Evolutionary conservation across 306 rosid genomes (phyloP).

Genomic region (Argentina anserina): DNA sequence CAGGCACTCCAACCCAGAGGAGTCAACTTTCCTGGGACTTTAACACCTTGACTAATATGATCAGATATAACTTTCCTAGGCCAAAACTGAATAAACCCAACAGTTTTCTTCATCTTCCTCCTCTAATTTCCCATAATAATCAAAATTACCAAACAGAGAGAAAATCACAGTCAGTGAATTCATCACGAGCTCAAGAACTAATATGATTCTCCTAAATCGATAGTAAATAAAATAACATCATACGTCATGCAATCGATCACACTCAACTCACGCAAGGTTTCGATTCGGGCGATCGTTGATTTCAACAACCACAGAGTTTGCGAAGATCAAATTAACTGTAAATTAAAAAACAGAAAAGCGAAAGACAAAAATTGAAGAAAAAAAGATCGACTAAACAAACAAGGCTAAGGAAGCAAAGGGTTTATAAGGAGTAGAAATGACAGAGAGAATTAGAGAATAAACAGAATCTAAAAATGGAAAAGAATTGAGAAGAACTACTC

Average conservation of each 20-base stretch:
- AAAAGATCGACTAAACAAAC: background rate
- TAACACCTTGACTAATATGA: background rate
- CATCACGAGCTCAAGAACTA: background rate
- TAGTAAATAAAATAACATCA: background rate
- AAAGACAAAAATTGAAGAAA: background rate
- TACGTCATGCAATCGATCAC: background rate
- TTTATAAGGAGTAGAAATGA: background rate
- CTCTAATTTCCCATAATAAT: background rate
- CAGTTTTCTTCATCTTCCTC: background rate
- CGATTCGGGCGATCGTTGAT: background rate
- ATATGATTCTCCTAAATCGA: background rate
- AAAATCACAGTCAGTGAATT: background rate
- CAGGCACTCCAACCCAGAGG: background rate
- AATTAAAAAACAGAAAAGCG: background rate
- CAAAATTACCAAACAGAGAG: background rate
- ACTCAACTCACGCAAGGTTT: background rate
- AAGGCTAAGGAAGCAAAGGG: background rate
- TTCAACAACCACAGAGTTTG: background rate
- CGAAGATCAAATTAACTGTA: background rate
- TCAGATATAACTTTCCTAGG: background rate
- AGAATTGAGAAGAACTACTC: conserved; percentile 2
- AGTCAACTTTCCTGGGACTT: background rate
- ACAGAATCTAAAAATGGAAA: background rate
- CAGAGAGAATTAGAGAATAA: background rate
- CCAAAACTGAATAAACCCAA: background rate